Evolutionary conservation across 306 rosid species (phyloP).

Genomic region (Senna tora): DNA sequence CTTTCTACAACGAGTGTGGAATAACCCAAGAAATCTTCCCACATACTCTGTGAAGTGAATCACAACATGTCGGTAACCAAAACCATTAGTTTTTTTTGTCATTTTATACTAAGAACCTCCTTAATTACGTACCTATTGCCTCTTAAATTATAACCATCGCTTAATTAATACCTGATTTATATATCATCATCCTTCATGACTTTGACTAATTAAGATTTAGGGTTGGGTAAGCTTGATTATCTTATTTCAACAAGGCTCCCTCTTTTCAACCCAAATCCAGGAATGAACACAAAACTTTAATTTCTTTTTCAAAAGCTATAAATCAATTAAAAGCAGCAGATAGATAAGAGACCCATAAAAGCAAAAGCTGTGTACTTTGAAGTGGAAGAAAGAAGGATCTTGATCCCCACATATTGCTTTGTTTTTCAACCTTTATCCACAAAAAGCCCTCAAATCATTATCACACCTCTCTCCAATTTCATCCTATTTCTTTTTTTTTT

Average conservation of each 20-base stretch:
- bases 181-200: slow-evolving; percentile 9
- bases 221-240: slow-evolving; percentile 45
- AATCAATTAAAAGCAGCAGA: slow-evolving; percentile 41
- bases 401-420: slow-evolving; percentile 56
- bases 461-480: slow-evolving; percentile 47
- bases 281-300: slow-evolving; percentile 35
- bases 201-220: slow-evolving; percentile 36
- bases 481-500: slow-evolving; percentile 42
- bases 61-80: too few relatives aligned
- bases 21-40: too few relatives aligned
- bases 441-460: slow-evolving; percentile 53
- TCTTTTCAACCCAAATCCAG: slow-evolving; percentile 47
- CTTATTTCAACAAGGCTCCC: slow-evolving; percentile 33
- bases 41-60: too few relatives aligned
- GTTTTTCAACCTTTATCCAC: slow-evolving; percentile 47
- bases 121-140: not conserved
- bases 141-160: not conserved
- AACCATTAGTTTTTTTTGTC: not conserved
- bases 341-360: slow-evolving; percentile 46
- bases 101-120: slow-evolving; percentile 19
- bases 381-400: slow-evolving; percentile 19
- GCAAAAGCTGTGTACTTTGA: slow-evolving; percentile 55
- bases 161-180: not conserved
- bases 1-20: too few relatives aligned
- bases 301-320: slow-evolving; percentile 55